Conservation (phyloP, 2,329 filamentous ascomycete genomes). For the Podosphaera xanthii region DNA sequence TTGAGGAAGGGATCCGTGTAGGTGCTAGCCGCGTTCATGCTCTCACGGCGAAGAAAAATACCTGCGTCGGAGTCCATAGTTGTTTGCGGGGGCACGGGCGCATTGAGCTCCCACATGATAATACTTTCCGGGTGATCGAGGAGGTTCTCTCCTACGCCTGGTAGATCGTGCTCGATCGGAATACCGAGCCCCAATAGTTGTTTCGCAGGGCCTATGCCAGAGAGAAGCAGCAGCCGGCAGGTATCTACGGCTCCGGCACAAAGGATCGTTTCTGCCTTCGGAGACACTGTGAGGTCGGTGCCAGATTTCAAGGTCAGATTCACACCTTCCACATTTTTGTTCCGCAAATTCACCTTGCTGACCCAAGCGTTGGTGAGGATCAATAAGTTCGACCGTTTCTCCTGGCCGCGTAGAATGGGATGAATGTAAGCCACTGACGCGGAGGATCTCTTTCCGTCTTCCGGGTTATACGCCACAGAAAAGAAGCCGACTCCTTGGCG, state of each 20-base stretch:
- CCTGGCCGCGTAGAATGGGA: constrained; percentile 63
- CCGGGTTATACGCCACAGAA: constrained; percentile 76
- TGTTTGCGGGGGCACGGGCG: constrained; percentile 18
- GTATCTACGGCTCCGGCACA: constrained; percentile 19
- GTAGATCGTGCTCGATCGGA: constrained; percentile 13
- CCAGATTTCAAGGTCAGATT: constrained; percentile 37
- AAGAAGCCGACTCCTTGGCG: constrained; percentile 71
- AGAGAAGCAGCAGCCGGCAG: constrained; percentile 19
- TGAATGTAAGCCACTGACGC: constrained; percentile 85
- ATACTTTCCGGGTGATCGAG: constrained; percentile 18
- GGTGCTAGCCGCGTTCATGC: constrained; percentile 34
- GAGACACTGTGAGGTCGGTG: constrained; percentile 30
- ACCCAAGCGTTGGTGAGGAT: constrained; percentile 78
- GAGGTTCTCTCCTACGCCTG: constrained; percentile 18
- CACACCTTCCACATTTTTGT: constrained; percentile 50
- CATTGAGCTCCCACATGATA: constrained; percentile 28
- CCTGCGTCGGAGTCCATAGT: constrained; percentile 28
- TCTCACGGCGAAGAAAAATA: constrained; percentile 56
- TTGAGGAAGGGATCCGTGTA: constrained; percentile 22
- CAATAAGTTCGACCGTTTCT: constrained; percentile 64
- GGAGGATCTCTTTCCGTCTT: constrained; percentile 62
- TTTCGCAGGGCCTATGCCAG: constrained; percentile 17
- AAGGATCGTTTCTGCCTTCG: constrained; percentile 46
- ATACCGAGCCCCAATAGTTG: constrained; percentile 16
- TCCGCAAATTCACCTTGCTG: constrained; percentile 50